Evolutionary conservation across 768 basidiomycete species (phyloP), one percentile per base, ranked within the genome.

Genomic region (Boletus eberwhitei): DNA sequence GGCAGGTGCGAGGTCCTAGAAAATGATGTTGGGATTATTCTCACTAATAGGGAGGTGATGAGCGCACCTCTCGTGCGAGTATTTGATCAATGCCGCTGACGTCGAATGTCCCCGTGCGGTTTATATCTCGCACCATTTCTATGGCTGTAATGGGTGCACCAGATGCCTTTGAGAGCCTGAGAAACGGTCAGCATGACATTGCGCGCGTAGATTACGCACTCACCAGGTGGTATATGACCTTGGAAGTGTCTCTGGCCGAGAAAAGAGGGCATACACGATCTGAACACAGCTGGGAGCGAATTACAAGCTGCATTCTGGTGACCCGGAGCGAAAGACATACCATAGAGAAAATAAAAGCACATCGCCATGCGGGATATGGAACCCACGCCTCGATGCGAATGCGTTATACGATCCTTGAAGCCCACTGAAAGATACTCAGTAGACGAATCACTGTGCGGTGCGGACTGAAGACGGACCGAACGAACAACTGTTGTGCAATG

Each of bases 321-420:
- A 39, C 42, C n/a, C 52, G n/a, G 9, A 21, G 43, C 40, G 3
- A 16, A 8, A 50, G 32, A 17, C 80, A 12, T 64, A 90, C 87
- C 83, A 84, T 5, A 93, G 62, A 1, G 85, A 77, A 63, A 98
- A 97, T 11, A 96, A 80, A 8, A 95, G 68, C 1, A 91, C 80
- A 45, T 87, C 89, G 5, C 95, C 95, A 66, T 93, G 78, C 1
- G 93, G 94, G 16, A 98, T 77, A 41, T 73, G 74, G 41, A 94
- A 77, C 31, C 84, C 83, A 31, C 80, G 81, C 60, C 80, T 82
- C 2, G 78, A 77, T 2, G 91, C 84, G 61, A 85, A 86, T 8
- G 83, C 79, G 64, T 95, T 96, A 68, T 90, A 96, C 1, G 86
- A 84, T 2, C 92, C 94, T 69, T 98, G 95, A 8, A 98, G 75